phyloP scores from a whole-genome alignment of 2,329 filamentous ascomycete species.

The Xylaria sp. region DNA sequence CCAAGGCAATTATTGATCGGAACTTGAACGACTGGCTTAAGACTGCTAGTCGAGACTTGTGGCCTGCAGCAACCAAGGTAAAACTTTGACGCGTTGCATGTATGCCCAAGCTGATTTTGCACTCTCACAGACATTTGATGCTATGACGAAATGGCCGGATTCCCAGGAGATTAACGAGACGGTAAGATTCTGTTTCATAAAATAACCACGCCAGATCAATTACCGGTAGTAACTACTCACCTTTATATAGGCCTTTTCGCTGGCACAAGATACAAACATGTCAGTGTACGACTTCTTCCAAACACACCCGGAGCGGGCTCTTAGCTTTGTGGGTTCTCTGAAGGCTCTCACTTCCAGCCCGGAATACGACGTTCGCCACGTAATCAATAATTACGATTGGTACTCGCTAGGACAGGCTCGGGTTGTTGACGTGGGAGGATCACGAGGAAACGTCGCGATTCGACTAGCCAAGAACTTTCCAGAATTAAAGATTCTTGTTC shows the following conservation, averaged over 20 bases:
- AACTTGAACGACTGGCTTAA: constrained; percentile 36
- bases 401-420: neutral
- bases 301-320: constrained; percentile 1
- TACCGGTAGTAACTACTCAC: neutral
- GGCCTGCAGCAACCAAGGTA: constrained; percentile 36
- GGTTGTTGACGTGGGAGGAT: neutral
- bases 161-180: constrained; percentile 43
- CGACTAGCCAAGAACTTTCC: constrained; percentile 1
- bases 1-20: constrained; percentile 33
- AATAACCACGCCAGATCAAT: neutral
- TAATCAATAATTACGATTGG: constrained; percentile 3
- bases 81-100: neutral
- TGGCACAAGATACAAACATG: constrained; percentile 17
- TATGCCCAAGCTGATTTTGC: neutral
- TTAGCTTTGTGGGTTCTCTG: constrained; percentile 12
- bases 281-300: constrained; percentile 18
- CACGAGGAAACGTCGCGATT: constrained; percentile 3
- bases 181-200: constrained; percentile 23
- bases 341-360: constrained; percentile 4
- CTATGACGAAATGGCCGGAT: constrained; percentile 42
- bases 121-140: constrained; percentile 35
- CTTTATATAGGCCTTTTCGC: constrained; percentile 20
- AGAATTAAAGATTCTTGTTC: neutral
- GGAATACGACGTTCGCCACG: constrained; percentile 3
- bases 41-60: constrained; percentile 37